Evolutionary conservation across 2,329 filamentous ascomycete genomes (phyloP), one percentile per base, ranked within the genome.

Genomic region (Penicillium sp.): DNA sequence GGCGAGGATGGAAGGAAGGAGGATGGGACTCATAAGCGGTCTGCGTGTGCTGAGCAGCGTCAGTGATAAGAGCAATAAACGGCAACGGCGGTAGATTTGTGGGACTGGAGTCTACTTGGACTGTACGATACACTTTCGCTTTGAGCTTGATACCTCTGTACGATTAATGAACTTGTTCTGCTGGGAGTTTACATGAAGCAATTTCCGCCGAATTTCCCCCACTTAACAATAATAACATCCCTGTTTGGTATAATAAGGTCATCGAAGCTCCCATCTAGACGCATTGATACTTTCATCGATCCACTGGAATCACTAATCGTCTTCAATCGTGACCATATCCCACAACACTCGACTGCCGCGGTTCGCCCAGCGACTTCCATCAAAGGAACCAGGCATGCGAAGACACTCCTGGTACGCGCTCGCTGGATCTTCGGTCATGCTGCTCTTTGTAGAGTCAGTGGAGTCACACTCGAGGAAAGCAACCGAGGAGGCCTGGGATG

Each of bases 31-130:
- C 84, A 86, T 54, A 94, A 94, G 73, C 79, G 89, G 49, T 93
- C 88, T 64, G 87, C 87, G 1, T 65, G 87, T 89, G 26, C 66
- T 94, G 43, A 91, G 87, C 65, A 73, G 76, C 13, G 72, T 72
- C 5, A 89, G 85, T 64, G 84, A 88, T 46, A 77, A 76, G 63
- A 75, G 73, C 55, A 61, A 64, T 6, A 78, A 78, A 62, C 69
- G 74, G 43, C 73, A 75, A 59, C 74, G 69, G 58, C 75, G 74
- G 46, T 69, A 59, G 49, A 44, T 44, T 7, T n/a, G 16, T 14
- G 14, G 31, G 7, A 9, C 28, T 35, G 27, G n/a, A 28, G 13
- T 37, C 24, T 40, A 42, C 27, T 45, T n/a, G 22, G 13, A 28
- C 35, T 54, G 47, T 54, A 54, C 44, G 28, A 51, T 51, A 50